phyloP scores from a whole-genome alignment of 164 flowering plant species.

The Amborella trichopoda region DNA sequence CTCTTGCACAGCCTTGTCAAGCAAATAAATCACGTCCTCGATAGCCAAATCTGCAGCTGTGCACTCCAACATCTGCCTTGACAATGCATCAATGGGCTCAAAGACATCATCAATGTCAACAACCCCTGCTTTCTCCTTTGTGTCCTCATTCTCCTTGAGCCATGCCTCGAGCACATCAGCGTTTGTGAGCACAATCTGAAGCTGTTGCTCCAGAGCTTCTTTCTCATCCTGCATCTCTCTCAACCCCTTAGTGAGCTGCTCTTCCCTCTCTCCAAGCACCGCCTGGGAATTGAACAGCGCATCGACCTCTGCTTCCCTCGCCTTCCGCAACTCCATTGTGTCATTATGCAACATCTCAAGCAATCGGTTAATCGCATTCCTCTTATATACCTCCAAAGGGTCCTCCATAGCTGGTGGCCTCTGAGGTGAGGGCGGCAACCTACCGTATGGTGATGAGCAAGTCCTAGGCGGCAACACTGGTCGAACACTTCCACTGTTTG shows the following conservation, averaged over 20 bases:
- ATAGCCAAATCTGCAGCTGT: conserved; percentile 66
- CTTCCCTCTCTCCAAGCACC: conserved; percentile 50
- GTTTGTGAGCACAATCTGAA: conserved; percentile 82
- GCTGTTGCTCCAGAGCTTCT: conserved; percentile 74
- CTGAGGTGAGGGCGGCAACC: conserved; percentile 6
- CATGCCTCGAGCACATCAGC: conserved; percentile 62
- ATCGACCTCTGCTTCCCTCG: conserved; percentile 74
- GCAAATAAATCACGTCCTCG: conserved; percentile 63
- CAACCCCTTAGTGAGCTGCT: conserved; percentile 40
- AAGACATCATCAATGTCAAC: conserved; percentile 56
- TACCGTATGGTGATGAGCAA: conserved; percentile 13
- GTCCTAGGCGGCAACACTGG: too few species aligned
- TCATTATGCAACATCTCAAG: conserved; percentile 53
- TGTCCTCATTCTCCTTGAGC: conserved; percentile 55
- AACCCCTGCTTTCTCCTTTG: conserved; percentile 10
- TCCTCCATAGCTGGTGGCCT: conserved; percentile 36
- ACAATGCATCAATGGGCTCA: conserved; percentile 44
- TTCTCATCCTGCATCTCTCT: conserved; percentile 70
- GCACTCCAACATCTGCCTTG: conserved; percentile 72
- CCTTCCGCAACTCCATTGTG: conserved; percentile 39
- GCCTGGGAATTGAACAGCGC: conserved; percentile 52
- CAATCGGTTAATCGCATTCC: conserved; percentile 60
- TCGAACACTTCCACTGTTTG: too few species aligned
- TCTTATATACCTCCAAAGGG: conserved; percentile 47
- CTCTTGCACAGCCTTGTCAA: conserved; percentile 79